phyloP scores from a whole-genome alignment of 305 asterid species.

The Petunia hybrid region DNA sequence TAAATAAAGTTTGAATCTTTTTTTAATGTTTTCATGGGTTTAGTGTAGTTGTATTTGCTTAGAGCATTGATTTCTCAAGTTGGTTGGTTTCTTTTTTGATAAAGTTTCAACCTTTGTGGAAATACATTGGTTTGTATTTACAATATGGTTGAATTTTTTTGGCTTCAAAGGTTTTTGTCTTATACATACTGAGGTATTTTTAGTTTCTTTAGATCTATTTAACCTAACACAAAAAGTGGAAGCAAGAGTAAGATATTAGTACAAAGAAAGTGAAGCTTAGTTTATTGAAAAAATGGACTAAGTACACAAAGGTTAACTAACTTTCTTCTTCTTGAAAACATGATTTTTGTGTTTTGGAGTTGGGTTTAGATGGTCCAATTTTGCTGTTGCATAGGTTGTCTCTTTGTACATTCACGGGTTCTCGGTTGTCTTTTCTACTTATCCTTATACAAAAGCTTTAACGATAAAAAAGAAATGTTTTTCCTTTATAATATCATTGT shows the following conservation, averaged over 20 bases:
- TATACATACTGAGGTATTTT: neutral
- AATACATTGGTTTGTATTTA: constrained; percentile 21
- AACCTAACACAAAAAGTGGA: constrained; percentile 35
- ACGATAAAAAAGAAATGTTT: neutral
- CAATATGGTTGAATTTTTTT: constrained; percentile 37
- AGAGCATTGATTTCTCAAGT: neutral
- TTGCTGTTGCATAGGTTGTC: constrained; percentile 24
- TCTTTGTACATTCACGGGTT: constrained; percentile 1
- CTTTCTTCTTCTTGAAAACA: constrained; percentile 10
- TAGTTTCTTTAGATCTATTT: constrained; percentile 42
- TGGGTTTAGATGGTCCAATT: constrained; percentile 27
- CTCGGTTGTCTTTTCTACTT: neutral
- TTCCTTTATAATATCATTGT: neutral
- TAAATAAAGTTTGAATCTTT: neutral
- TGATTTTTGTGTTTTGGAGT: neutral
- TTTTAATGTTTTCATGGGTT: constrained; percentile 10
- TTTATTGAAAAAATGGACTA: neutral
- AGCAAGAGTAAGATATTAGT: neutral
- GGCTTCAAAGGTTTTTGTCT: constrained; percentile 29
- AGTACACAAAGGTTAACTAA: constrained; percentile 30
- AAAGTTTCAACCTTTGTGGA: neutral
- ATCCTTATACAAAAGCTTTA: neutral
- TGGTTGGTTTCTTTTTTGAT: constrained; percentile 1
- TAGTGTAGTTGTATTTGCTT: neutral
- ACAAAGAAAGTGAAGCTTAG: constrained; percentile 9